Percentiles rank a stretch among this genome's conserved stretches.
Conservation (phyloP, 108 stramenopile genomes). For the Nannochloropsis oceanica region DNA sequence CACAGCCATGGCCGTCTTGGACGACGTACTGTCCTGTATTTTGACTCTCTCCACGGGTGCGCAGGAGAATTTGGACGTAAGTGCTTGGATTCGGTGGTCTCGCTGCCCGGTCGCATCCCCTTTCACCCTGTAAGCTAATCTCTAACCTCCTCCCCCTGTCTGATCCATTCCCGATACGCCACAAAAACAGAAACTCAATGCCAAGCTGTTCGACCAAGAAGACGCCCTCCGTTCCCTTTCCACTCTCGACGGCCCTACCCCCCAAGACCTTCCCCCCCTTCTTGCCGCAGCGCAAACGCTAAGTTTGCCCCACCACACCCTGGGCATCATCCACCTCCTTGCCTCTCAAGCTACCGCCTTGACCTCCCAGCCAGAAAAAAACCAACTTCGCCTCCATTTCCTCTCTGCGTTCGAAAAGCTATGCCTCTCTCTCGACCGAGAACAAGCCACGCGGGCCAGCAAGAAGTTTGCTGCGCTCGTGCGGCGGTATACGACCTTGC, state of each 20-base stretch:
- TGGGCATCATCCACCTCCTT: not conserved
- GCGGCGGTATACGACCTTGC: not conserved
- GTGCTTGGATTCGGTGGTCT: not conserved
- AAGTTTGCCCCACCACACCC: not conserved
- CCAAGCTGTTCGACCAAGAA: not conserved
- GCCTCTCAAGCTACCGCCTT: not conserved
- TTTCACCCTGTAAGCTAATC: no score
- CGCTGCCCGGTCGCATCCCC: no score
- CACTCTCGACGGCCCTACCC: not conserved
- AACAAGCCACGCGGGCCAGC: not conserved
- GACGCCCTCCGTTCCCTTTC: not conserved
- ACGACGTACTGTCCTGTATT: not conserved
- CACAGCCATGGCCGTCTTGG: not conserved
- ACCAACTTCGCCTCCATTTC: not conserved
- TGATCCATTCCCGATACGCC: no score
- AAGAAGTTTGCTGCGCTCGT: not conserved
- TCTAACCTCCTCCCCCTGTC: no score
- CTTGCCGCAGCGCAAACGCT: not conserved
- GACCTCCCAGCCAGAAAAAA: not conserved
- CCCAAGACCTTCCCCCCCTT: not conserved
- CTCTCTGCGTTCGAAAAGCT: not conserved
- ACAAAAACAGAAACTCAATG: not conserved
- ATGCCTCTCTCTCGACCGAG: not conserved
- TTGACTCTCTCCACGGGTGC: not conserved
- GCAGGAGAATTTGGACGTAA: not conserved